Conservation (phyloP, 108 stramenopile species). For the Fragilaria radians region DNA sequence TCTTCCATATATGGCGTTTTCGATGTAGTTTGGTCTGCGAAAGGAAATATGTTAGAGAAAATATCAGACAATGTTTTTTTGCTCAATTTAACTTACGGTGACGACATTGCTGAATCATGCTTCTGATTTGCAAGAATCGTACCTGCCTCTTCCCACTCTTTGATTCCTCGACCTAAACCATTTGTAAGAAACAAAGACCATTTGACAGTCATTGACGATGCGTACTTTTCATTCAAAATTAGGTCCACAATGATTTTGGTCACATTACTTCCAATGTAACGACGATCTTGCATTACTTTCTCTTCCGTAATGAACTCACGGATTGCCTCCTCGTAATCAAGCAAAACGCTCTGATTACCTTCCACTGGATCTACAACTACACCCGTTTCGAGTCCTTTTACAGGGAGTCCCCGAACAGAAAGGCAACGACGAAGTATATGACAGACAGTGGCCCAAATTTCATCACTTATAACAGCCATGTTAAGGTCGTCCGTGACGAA, state of each 20-base stretch:
- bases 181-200: constrained; percentile 70
- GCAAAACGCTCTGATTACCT: neutral
- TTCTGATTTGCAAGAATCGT: constrained; percentile 29
- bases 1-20: constrained; percentile 69
- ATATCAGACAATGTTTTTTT: constrained; percentile 25
- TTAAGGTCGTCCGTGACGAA: constrained; percentile 66
- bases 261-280: constrained; percentile 77
- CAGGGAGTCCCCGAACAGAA: constrained; percentile 53
- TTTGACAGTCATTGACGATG: constrained; percentile 47
- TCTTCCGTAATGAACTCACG: constrained; percentile 73
- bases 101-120: neutral
- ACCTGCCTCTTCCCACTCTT: constrained; percentile 70
- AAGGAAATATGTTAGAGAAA: too few relatives aligned
- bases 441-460: constrained; percentile 77
- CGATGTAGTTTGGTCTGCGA: constrained; percentile 59
- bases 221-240: constrained; percentile 51
- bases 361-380: too few relatives aligned
- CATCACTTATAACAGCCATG: constrained; percentile 40
- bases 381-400: neutral
- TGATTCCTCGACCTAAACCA: constrained; percentile 65
- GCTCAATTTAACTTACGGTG: constrained; percentile 1
- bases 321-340: constrained; percentile 27
- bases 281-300: constrained; percentile 50
- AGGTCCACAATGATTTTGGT: constrained; percentile 63
- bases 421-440: constrained; percentile 78